Evolutionary conservation across 2,329 filamentous ascomycete genomes (phyloP), one percentile per base, ranked within the genome.

Genomic region (Anthostomella pinea): DNA sequence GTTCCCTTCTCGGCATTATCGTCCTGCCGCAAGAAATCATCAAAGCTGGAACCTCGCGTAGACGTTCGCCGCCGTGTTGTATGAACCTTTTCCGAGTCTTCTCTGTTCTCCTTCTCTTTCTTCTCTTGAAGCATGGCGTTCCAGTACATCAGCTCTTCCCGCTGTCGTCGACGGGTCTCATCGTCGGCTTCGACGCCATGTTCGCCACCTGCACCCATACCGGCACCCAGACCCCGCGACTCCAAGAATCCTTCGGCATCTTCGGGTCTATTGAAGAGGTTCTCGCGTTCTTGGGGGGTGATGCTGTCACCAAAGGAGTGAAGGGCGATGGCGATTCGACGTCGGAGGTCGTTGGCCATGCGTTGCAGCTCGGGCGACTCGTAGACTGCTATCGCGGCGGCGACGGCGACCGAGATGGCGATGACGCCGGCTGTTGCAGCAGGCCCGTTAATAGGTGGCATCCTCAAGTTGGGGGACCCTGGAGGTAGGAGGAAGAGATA

Each of bases 141-240:
- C 79, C 79, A 83, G 50, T 81, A 82, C 59, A 82, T 65, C 41
- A 83, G 56, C 58, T 83, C 79, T 51, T 83, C 79, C 23, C 79
- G 70, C 56, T 83, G 79, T 39, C 76, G 67, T 47, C 73, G 72
- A 35, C 74, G 70, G 15, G 70, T 75, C 46, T 78, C 79, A 33
- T 81, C 77, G 48, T 83, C 79, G 37, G 77, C 79, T 21, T 81
- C 79, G 15, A 82, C 70, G 11, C 67, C 73, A 2, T 63, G 54
- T 20, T 73, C 66, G 33, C 61, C 62, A 13, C 62, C 62, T 3
- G 49, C 48, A 14, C 59, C 63, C 17, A 59, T 39, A 6, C 65
- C 64, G 4, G 49, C 48, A 14, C 59, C 63, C 17, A 59, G 41
- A 6, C 65, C 64, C n/a, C 68, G 63, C 7, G 76, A 77, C 49